Percentiles rank a stretch among this genome's conserved stretches.
phyloP scores from a whole-genome alignment of 2,329 filamentous ascomycete species.

The Blastomyces parvus region DNA sequence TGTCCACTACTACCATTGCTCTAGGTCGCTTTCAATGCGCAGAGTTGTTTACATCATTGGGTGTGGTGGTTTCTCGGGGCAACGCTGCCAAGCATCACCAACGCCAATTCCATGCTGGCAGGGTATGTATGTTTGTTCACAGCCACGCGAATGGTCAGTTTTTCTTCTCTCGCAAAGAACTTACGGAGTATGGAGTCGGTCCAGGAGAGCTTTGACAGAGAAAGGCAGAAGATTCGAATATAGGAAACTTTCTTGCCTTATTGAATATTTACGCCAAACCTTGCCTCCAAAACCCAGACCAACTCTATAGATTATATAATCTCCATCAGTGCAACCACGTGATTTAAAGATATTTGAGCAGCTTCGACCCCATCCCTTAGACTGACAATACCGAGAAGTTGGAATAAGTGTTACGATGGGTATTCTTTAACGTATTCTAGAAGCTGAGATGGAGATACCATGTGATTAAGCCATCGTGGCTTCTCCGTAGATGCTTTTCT shows the following conservation, averaged over 20 bases:
- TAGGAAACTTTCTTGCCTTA: background rate
- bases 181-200: no score
- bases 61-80: slow-evolving; percentile 6
- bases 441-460: no score
- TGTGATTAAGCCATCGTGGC: background rate
- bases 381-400: no score
- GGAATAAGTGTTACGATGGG: no score
- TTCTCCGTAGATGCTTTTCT: background rate
- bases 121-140: background rate
- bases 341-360: no score
- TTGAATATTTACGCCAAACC: no score
- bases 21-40: background rate
- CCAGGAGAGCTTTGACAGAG: background rate
- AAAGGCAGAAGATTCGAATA: background rate
- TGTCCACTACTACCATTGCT: background rate
- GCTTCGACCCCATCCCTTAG: no score
- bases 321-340: no score
- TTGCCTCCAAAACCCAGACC: background rate
- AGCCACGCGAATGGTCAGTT: background rate
- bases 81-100: slow-evolving; percentile 5
- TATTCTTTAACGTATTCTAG: no score
- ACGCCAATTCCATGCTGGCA: background rate
- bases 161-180: background rate
- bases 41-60: slow-evolving; percentile 5
- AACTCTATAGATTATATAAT: background rate